Evolutionary conservation across 805 yeast species (phyloP), one percentile per base, ranked within the genome.

Genomic region (Wickerhamiella domercqiae): DNA sequence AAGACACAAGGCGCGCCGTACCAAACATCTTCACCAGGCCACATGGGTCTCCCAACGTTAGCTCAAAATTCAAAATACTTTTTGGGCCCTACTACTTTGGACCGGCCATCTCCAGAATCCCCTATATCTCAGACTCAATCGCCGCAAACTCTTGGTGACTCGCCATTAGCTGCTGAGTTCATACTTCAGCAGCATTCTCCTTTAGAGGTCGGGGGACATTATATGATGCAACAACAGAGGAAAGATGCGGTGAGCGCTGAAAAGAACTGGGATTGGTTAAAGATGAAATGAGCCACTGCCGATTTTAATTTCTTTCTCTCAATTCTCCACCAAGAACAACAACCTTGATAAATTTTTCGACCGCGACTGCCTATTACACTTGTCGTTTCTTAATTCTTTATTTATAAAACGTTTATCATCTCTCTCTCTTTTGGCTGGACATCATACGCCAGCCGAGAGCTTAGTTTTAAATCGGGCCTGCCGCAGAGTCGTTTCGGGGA

Each of bases 181-280:
- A 30, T 30, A 6, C 33, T 17, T 7, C 33, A 30, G 14, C 21
- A 30, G 7, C 33, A 30, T 15, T 30, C 33, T n/a, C 33, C 33
- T 5, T 13, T 18, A 16, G 33, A 30, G n/a, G n/a, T n/a, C n/a
- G n/a, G n/a, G n/a, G n/a, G n/a, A n/a, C n/a, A n/a, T n/a, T n/a
- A n/a, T n/a, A n/a, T n/a, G n/a, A n/a, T n/a, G n/a, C n/a, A n/a
- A n/a, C n/a, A n/a, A n/a, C 39, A 4, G 36, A 32, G 31, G 36
- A 33, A n/a, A 17, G 6, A 13, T 39, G 24, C 11, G 19, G 29
- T 15, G 13, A 13, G 13, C 9, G 33, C 30, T 7, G 43, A 42
- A 13, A 45, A 46, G 9, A 48, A 49, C 19, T 47, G 54, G 53
- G 51, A 51, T 33, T 51, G 55, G 55, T 44, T 51, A 9, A 38